Base-by-base conservation (phyloP, 805 yeast genomes). In the Candida maesae region DNA sequence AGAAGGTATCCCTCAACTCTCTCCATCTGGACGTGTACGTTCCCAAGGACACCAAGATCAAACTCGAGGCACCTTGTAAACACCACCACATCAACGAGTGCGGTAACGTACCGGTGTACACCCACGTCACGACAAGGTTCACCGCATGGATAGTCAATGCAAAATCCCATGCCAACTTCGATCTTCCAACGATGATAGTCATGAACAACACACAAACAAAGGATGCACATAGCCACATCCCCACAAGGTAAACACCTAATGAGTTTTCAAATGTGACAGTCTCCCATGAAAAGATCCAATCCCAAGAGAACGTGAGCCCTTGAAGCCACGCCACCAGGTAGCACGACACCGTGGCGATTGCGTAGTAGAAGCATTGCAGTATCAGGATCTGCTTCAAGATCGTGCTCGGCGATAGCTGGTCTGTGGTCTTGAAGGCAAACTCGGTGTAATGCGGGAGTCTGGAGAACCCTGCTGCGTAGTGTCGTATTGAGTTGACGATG, bases 81-180 rank as follows among this genome's bases (percentile, higher is more conserved):
- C 76, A 58, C 91, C 97, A 87, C 98, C 98, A 91, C 36, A 81
- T 68, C 6, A 84, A 47, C 25, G 80, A 76, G 13, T 66, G 65
- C 0, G 99, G 99, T 47, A 91, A 74, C 23, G 72, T 69, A 0
- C 78, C 74, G 1, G 86, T 71, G 48, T 78, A 79, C 1, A 76
- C 45, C 78, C 86, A 79, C 0, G 79, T 86, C 3, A 87, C 79
- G 3, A 79, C 38, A 18, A 91, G 62, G 63, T 91, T 83, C 37
- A 93, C 74, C 17, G 84, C 78, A 61, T 93, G 96, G 13, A 91
- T 78, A 0, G 99, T 93, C n/a, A 91, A 58, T 10, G 96, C 96
- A 66, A 93, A 91, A 64, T 91, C 99, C 84, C 96, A 84, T 0
- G 97, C 98, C 36, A 91, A 67, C 60, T 91, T 93, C 31, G 95